phyloP scores from a whole-genome alignment of 1,284 basidiomycete genomes.

The Cutaneotrichosporon sp. region DNA sequence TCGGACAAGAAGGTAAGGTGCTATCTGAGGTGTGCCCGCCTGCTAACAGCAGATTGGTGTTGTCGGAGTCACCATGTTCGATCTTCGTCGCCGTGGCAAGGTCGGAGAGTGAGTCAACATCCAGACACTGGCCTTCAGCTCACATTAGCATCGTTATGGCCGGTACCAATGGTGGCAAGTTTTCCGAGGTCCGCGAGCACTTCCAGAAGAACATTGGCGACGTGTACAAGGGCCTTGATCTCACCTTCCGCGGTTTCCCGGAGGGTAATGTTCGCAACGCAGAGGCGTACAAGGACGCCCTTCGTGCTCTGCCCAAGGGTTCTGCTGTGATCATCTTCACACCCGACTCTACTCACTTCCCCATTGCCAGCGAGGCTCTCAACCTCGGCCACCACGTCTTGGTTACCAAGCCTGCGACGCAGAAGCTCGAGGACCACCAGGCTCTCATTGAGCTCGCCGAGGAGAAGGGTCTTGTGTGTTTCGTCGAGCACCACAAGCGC shows the following conservation, averaged over 20 bases:
- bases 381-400: slow-evolving; percentile 78
- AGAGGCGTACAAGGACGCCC: slow-evolving; percentile 84
- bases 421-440: slow-evolving; percentile 75
- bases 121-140: neutral
- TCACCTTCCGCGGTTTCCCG: slow-evolving; percentile 73
- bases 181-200: slow-evolving; percentile 75
- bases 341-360: slow-evolving; percentile 64
- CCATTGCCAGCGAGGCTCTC: slow-evolving; percentile 78
- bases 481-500: slow-evolving; percentile 72
- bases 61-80: slow-evolving; percentile 82
- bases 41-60: slow-evolving; percentile 57
- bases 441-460: slow-evolving; percentile 66
- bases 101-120: slow-evolving; percentile 50
- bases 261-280: slow-evolving; percentile 63
- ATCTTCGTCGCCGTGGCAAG: slow-evolving; percentile 78
- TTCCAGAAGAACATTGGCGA: slow-evolving; percentile 74
- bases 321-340: slow-evolving; percentile 71
- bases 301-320: slow-evolving; percentile 69
- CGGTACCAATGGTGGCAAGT: slow-evolving; percentile 52
- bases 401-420: slow-evolving; percentile 87
- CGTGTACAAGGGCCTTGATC: slow-evolving; percentile 73
- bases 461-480: slow-evolving; percentile 76
- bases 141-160: slow-evolving; percentile 43
- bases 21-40: slow-evolving; percentile 2
- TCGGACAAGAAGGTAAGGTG: slow-evolving; percentile 87